Conservation (phyloP, 2,329 filamentous ascomycete genomes). For the Xylariaceae sp. region DNA sequence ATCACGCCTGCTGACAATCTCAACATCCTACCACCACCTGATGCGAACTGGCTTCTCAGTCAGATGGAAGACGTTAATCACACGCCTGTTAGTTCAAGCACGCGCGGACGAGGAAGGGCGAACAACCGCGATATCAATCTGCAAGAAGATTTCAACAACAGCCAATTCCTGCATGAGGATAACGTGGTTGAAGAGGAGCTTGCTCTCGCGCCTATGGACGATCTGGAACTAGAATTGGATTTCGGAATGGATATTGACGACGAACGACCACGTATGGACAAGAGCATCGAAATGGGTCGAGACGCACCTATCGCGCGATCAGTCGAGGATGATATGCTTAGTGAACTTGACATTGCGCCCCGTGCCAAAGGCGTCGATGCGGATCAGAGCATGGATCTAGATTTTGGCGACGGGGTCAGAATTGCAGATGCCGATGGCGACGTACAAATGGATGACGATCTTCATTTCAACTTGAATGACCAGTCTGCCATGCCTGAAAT, state of each 20-base stretch:
- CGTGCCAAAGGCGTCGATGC: conserved; percentile 52
- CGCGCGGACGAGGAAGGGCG: conserved; percentile 39
- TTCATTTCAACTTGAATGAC: conserved; percentile 58
- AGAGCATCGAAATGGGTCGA: conserved; percentile 83
- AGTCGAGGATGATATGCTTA: conserved; percentile 64
- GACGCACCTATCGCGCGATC: conserved; percentile 66
- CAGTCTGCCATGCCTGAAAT: conserved; percentile 52
- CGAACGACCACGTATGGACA: conserved; percentile 50
- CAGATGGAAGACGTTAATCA: conserved; percentile 60
- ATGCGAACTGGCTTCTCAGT: conserved; percentile 77
- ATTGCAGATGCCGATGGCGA: conserved; percentile 62
- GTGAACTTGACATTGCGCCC: conserved; percentile 55
- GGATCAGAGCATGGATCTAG: conserved; percentile 50
- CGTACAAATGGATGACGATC: conserved; percentile 57
- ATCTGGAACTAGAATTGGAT: conserved; percentile 68
- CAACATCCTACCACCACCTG: conserved; percentile 73
- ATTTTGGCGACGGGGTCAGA: conserved; percentile 49
- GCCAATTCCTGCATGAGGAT: conserved; percentile 71
- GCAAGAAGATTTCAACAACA: conserved; percentile 64
- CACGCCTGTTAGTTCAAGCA: conserved; percentile 50
- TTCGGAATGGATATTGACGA: conserved; percentile 71
- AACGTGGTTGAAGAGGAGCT: conserved; percentile 54
- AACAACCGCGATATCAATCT: conserved; percentile 62
- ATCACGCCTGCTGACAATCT: conserved; percentile 86
- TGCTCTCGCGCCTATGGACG: conserved; percentile 52